A percentile compares a stretch with the other conserved stretches of the same genome.
Conservation (phyloP, 2,329 filamentous ascomycete species). For the Dothistroma septosporum region DNA sequence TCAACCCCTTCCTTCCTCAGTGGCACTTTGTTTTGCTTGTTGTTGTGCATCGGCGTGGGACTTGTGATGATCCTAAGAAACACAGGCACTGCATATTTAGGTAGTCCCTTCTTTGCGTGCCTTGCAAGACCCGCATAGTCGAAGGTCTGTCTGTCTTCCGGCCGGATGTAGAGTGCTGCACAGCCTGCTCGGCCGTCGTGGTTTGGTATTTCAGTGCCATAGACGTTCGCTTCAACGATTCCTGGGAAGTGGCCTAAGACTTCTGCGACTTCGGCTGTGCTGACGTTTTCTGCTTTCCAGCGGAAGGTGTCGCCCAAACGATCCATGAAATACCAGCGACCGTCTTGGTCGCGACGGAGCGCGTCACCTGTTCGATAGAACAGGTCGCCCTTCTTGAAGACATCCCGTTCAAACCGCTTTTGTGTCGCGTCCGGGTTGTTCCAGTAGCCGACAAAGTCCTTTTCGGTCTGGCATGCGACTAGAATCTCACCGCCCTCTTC, state of each 20-base stretch:
- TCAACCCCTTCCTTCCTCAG: slow-evolving; percentile 65
- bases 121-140: slow-evolving; percentile 58
- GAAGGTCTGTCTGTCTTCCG: slow-evolving; percentile 47
- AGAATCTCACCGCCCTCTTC: slow-evolving; percentile 72
- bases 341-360: slow-evolving; percentile 41
- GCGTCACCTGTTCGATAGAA: slow-evolving; percentile 49
- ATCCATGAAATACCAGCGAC: slow-evolving; percentile 49
- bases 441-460: slow-evolving; percentile 66
- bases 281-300: slow-evolving; percentile 50
- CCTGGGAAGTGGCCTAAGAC: slow-evolving; percentile 44
- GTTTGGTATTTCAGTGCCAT: slow-evolving; percentile 44
- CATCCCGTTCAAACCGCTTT: slow-evolving; percentile 49
- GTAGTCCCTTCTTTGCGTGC: slow-evolving; percentile 57
- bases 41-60: slow-evolving; percentile 63
- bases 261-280: slow-evolving; percentile 46
- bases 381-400: slow-evolving; percentile 47
- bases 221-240: slow-evolving; percentile 47
- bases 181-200: slow-evolving; percentile 52
- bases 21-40: slow-evolving; percentile 75
- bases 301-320: slow-evolving; percentile 48
- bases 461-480: slow-evolving; percentile 55
- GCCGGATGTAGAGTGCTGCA: slow-evolving; percentile 56
- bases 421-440: slow-evolving; percentile 62
- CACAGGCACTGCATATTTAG: slow-evolving; percentile 70
- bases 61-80: slow-evolving; percentile 62